Evolutionary conservation across 106 monocot species (phyloP), one percentile per base, ranked within the genome.

Genomic region (Narthecium ossifragum): DNA sequence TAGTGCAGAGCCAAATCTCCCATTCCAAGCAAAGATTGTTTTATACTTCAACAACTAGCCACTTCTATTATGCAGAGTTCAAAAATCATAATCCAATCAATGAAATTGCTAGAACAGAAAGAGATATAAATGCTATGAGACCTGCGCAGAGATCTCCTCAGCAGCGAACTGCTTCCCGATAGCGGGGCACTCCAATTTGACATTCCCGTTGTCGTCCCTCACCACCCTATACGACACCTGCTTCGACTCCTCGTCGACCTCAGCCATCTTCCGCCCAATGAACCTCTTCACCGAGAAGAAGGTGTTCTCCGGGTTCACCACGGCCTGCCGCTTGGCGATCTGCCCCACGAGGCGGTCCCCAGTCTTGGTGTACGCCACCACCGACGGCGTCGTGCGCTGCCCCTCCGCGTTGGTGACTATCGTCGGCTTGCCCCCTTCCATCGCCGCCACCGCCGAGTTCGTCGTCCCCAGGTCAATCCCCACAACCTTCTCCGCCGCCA

Each of bases 351-450:
- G 70, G 40, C 88, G 69, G 64, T 93, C 93, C 3, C 88, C 88
- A 65, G 51, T 70, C 80, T 85, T 93, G 34, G 93, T 93, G 74
- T 88, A 93, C 6, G 93, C 93, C 31, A 93, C 93, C 26, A 93
- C 93, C 25, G 93, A 93, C 0, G 93, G 93, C 47, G 93, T 93
- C 46, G 93, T 93, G 55, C 93, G 62, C 85, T 88, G 88, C 21
- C 88, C 93, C 75, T 93, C 88, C 18, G 79, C 93, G 81, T 93
- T 93, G 31, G 93, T 93, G 9, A 88, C 80, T 56, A 93, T 88
- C 25, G 93, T 93, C 41, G 93, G 93, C 74, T 88, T 88, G 36
- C 93, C 93, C n/a, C 93, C 93, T 51, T 93, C 93, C 93, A 88
- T 93, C 39, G 88, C 93, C n/a, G 93, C 93, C 17, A 93, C 93